Percentiles rank a stretch among this genome's conserved stretches.
Conservation (phyloP, 1,284 basidiomycete species). For the Cryptococcus amylolentus region DNA sequence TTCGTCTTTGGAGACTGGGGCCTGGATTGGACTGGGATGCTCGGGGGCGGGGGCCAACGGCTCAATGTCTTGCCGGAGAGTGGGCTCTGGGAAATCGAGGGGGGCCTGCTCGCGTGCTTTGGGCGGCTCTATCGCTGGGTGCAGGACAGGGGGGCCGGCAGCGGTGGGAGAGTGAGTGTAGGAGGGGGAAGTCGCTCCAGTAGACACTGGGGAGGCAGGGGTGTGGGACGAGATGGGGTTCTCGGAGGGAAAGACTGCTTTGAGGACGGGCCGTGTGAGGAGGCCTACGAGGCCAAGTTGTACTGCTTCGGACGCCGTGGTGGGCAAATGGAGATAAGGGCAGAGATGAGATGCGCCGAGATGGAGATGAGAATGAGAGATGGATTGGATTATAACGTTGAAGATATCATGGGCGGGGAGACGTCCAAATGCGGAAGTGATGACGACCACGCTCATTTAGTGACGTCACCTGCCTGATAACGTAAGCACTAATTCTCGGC, state of each 20-base stretch:
- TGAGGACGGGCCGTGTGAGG: constrained; percentile 44
- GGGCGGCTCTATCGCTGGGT: background rate
- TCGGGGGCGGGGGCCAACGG: background rate
- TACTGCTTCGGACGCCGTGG: constrained; percentile 36
- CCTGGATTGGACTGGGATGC: background rate
- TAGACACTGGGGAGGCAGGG: constrained; percentile 2
- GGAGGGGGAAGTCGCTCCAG: constrained; percentile 5
- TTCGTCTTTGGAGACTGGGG: background rate
- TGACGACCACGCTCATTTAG: background rate
- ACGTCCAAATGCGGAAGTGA: background rate
- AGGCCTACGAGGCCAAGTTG: constrained; percentile 47
- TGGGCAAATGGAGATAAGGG: constrained; percentile 10
- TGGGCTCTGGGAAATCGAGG: background rate
- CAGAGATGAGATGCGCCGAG: background rate
- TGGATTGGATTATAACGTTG: background rate
- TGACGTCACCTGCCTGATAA: background rate
- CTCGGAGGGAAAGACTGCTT: constrained; percentile 40
- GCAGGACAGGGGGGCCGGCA: constrained; percentile 7
- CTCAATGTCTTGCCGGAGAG: background rate
- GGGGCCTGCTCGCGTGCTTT: background rate
- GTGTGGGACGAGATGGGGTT: constrained; percentile 6
- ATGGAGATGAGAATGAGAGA: background rate
- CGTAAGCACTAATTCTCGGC: too few species aligned
- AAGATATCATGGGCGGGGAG: too few species aligned
- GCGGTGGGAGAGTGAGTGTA: constrained; percentile 14